A percentile compares a stretch with the other conserved stretches of the same genome.
Evolutionary conservation across 176 grass and related monocot genomes (phyloP).

Genomic region (Alopecurus myosuroides): DNA sequence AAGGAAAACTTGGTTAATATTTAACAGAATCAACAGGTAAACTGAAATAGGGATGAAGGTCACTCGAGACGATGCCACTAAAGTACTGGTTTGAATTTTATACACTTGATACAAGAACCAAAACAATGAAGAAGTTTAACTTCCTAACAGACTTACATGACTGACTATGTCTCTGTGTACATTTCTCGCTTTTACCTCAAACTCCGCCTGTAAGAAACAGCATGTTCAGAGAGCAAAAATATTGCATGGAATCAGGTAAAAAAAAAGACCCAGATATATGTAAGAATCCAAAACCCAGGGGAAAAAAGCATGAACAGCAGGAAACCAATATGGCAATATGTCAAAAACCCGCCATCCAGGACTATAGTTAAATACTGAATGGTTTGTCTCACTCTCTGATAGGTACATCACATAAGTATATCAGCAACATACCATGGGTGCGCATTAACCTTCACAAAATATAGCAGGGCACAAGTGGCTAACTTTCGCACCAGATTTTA

Average conservation of each 20-base stretch:
- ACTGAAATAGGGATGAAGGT: background rate
- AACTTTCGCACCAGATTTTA: background rate
- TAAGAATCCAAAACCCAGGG: background rate
- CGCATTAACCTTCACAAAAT: background rate
- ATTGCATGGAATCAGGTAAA: slow-evolving; percentile 4
- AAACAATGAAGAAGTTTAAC: background rate
- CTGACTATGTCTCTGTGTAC: slow-evolving; percentile 55
- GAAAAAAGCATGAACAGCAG: background rate
- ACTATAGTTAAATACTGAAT: background rate
- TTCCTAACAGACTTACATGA: slow-evolving; percentile 63
- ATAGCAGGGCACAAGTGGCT: background rate
- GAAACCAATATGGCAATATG: background rate
- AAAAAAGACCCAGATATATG: background rate
- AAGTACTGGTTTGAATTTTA: background rate
- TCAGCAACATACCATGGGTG: background rate
- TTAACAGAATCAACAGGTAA: background rate
- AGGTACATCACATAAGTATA: background rate
- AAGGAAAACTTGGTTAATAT: background rate
- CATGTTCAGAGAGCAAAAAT: background rate
- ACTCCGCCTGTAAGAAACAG: slow-evolving; percentile 54
- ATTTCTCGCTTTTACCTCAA: slow-evolving; percentile 69
- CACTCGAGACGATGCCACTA: background rate
- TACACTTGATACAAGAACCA: background rate
- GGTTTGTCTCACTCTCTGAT: slow-evolving; percentile 3
- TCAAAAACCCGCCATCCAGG: background rate